Conservation (phyloP, 768 basidiomycete species). For the Mycena filopes region DNA sequence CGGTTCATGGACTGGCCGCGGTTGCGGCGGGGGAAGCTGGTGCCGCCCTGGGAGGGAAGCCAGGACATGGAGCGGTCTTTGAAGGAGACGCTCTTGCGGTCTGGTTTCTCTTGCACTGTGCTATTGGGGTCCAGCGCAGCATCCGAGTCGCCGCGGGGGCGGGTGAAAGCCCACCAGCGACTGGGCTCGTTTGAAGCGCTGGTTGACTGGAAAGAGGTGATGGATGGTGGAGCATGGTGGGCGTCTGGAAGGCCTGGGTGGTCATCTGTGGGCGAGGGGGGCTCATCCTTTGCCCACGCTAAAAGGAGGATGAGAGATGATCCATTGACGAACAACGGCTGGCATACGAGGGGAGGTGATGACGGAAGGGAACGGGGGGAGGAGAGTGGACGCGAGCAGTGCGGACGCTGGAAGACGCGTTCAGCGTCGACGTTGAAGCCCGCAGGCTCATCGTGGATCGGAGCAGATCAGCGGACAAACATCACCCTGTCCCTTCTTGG, state of each 20-base stretch:
- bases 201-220: slow-evolving; percentile 64
- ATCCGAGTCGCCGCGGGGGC: slow-evolving; percentile 54
- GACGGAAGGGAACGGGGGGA: slow-evolving; percentile 63
- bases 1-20: slow-evolving; percentile 40
- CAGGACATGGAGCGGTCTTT: slow-evolving; percentile 63
- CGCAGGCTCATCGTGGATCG: slow-evolving; percentile 14
- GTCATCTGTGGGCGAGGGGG: slow-evolving; percentile 74
- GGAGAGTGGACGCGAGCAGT: slow-evolving; percentile 44
- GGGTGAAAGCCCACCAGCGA: slow-evolving; percentile 82
- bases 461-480: not conserved
- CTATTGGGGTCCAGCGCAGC: slow-evolving; percentile 25
- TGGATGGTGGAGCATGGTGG: slow-evolving; percentile 53
- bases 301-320: not conserved
- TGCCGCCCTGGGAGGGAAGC: slow-evolving; percentile 53
- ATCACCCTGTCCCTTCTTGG: not conserved
- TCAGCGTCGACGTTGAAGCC: slow-evolving; percentile 48
- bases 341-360: slow-evolving; percentile 79
- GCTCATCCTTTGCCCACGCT: slow-evolving; percentile 91
- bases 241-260: slow-evolving; percentile 36
- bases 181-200: slow-evolving; percentile 55
- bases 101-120: slow-evolving; percentile 40
- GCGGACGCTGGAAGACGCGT: slow-evolving; percentile 44
- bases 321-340: slow-evolving; percentile 26
- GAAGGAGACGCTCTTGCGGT: slow-evolving; percentile 48
- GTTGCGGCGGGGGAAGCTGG: slow-evolving; percentile 44